Evolutionary conservation across 805 yeast species (phyloP).

Genomic region (Naumovozyma dairenensis): DNA sequence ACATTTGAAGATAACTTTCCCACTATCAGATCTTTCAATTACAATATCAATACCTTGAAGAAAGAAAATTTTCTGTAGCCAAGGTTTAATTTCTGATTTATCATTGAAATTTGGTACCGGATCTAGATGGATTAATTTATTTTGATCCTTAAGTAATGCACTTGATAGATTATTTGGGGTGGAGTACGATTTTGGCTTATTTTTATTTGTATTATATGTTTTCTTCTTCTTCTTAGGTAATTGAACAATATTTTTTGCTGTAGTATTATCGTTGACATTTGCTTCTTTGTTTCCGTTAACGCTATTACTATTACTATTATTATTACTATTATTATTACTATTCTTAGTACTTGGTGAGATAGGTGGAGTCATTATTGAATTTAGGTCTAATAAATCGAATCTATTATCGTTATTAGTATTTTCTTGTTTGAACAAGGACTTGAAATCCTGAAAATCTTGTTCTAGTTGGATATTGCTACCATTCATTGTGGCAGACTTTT

Average conservation of each 20-base stretch:
- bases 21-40: constrained; percentile 51
- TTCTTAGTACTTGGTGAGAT: neutral
- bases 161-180: constrained; percentile 8
- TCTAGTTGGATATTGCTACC: neutral
- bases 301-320: neutral
- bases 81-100: constrained; percentile 48
- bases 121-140: constrained; percentile 29
- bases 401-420: neutral
- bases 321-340: neutral
- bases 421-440: neutral
- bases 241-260: too few species aligned
- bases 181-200: constrained; percentile 4
- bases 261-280: neutral
- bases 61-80: constrained; percentile 43
- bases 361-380: neutral
- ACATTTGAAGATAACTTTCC: constrained; percentile 55
- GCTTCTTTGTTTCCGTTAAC: neutral
- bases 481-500: too few species aligned
- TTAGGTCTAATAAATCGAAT: neutral
- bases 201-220: constrained; percentile 1
- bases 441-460: neutral
- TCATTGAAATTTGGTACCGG: constrained; percentile 33
- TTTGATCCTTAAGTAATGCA: constrained; percentile 9
- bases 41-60: constrained; percentile 45
- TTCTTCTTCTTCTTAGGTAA: constrained; percentile 2